A percentile compares a stretch with the other conserved stretches of the same genome.
Evolutionary conservation across 2,329 filamentous ascomycete species (phyloP).

Genomic region (Ramularia collo-cygni): DNA sequence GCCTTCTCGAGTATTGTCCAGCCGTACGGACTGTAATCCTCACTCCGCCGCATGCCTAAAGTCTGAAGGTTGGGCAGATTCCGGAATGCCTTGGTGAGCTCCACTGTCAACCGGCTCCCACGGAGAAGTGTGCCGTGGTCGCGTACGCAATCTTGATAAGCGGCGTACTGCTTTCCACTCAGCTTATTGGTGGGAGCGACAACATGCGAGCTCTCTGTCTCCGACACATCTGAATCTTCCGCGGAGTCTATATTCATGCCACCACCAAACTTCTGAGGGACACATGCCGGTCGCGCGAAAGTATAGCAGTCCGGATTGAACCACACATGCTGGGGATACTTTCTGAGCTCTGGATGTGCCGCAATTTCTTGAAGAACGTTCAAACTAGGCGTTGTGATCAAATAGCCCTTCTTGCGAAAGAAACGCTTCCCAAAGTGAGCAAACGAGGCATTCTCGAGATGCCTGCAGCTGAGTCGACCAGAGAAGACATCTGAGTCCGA

Average conservation of each 20-base stretch:
- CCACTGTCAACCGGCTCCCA: conserved; percentile 9
- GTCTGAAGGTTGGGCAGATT: conserved; percentile 24
- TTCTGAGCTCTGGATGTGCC: conserved; percentile 19
- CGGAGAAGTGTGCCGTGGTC: conserved; percentile 20
- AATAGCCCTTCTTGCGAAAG: conserved; percentile 30
- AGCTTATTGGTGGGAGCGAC: conserved; percentile 9
- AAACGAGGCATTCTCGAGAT: conserved; percentile 22
- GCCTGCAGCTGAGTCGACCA: conserved; percentile 14
- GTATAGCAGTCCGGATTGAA: conserved; percentile 29
- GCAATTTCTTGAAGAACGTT: conserved; percentile 19
- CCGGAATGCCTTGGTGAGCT: conserved; percentile 14
- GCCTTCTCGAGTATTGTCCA: conserved; percentile 19
- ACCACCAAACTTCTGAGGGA: conserved; percentile 14
- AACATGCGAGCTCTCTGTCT: conserved; percentile 5
- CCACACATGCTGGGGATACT: conserved; percentile 27
- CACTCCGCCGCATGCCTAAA: conserved; percentile 27
- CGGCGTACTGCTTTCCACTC: conserved; percentile 10
- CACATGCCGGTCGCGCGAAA: conserved; percentile 16
- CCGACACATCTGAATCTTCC: conserved; percentile 10
- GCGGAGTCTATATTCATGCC: conserved; percentile 14
- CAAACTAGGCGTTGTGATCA: conserved; percentile 23
- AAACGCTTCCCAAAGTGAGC: conserved; percentile 23
- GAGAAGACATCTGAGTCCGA: conserved; percentile 18
- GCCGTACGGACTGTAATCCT: conserved; percentile 25
- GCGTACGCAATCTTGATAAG: conserved; percentile 16